Base-by-base conservation (phyloP, 2,329 filamentous ascomycete species). In the Ophiostoma angusticollis region DNA sequence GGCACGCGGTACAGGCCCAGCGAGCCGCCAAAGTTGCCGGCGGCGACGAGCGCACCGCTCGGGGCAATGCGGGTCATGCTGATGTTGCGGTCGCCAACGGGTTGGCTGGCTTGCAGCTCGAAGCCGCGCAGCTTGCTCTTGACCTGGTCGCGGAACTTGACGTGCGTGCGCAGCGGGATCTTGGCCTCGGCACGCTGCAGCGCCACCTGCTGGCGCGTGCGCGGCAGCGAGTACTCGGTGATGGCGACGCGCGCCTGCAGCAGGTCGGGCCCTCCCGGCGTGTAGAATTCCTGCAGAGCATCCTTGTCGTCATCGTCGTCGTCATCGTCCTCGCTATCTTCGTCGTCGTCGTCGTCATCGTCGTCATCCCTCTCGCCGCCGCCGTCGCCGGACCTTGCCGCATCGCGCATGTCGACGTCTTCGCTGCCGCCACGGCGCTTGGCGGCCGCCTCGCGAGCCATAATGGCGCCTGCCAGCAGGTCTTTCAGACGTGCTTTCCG, bases 271-370 rank as follows among this genome's bases (percentile, higher is more conserved):
- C 78, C 74, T 3, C 91, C 91, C 50, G 82, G 73, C 0, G 89
- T 94, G 57, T 95, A 98, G 58, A 95, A 98, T 51, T 98, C 91
- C 54, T 96, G 86, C 48, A 93, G 83, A 49, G 80, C 76, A 38
- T 87, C 84, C 3, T 69, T 78, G 35, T 74, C 77, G 14, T 77
- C 75, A 5, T 74, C 75, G 42, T 58, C 55, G 6, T 57, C 58
- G 17, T 22, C 19, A 9, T 35, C 40, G 30, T 30, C 33, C 2
- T 74, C 74, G 1, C 64, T 68, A 14, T 58, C 61, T 37, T 54
- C 55, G 5, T 5, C 58, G 17, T 22, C 19, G 12, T 35, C 40
- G 30, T 30, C 33, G 2, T 74, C 74, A 1, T 64, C 68, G 14
- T 58, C 61, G 37, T 54, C 55, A 6, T 5, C 11, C 22, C 33